Conservation (phyloP, 2,329 filamentous ascomycete species). For the Epichloe baconii region DNA sequence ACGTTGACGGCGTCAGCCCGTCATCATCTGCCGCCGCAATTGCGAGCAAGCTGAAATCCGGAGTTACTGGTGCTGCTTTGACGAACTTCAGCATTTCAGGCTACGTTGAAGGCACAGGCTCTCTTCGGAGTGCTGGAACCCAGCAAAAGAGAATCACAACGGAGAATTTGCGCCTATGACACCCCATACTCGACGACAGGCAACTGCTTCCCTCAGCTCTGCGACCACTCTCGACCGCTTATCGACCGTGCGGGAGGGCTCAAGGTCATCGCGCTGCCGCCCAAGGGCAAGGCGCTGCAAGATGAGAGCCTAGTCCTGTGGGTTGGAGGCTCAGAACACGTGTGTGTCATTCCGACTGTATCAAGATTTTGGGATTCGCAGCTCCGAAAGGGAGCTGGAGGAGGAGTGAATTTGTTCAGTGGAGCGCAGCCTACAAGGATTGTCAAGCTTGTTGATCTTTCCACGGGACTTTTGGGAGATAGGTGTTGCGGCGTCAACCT, state of each 20-base stretch:
- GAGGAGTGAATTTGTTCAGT: conserved; percentile 41
- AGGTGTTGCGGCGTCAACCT: conserved; percentile 39
- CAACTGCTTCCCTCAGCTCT: conserved; percentile 30
- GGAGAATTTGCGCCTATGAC: conserved; percentile 52
- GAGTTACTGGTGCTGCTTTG: conserved; percentile 43
- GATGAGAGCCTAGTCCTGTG: conserved; percentile 45
- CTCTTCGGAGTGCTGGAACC: conserved; percentile 29
- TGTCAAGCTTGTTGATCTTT: conserved; percentile 40
- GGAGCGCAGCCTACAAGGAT: conserved; percentile 41
- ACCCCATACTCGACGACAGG: conserved; percentile 44
- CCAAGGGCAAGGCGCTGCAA: conserved; percentile 27
- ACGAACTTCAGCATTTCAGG: conserved; percentile 46
- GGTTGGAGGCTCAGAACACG: conserved; percentile 42
- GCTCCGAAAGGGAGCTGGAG: conserved; percentile 35
- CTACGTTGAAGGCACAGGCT: conserved; percentile 46
- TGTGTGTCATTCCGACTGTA: conserved; percentile 42
- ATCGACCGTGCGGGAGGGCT: conserved; percentile 37
- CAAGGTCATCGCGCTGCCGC: conserved; percentile 32
- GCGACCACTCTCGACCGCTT: conserved; percentile 36
- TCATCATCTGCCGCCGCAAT: conserved; percentile 27
- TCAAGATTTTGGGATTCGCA: conserved; percentile 48
- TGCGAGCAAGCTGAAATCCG: conserved; percentile 36
- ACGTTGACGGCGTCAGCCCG: conserved; percentile 45
- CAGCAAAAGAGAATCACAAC: conserved; percentile 24
- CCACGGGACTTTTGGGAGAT: conserved; percentile 42